phyloP scores from a whole-genome alignment of 2,329 filamentous ascomycete genomes.

The Ophiostoma montium region DNA sequence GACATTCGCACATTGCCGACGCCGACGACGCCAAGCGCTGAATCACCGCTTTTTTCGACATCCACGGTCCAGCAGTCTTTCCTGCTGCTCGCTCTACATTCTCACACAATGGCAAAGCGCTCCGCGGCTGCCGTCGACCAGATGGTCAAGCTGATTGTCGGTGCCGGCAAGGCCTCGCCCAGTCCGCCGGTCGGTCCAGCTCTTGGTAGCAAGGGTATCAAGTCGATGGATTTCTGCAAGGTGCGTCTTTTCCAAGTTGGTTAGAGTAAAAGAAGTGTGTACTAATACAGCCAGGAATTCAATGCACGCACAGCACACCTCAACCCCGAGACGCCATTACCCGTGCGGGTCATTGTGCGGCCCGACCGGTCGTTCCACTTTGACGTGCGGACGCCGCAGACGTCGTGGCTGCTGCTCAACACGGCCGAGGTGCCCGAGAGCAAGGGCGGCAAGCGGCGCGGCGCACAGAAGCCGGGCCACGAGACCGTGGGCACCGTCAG shows the following conservation, averaged over 20 bases:
- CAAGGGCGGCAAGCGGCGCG: slow-evolving; percentile 67
- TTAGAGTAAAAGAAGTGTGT: too few relatives aligned
- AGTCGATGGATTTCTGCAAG: slow-evolving; percentile 99
- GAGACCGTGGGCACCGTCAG: slow-evolving; percentile 75
- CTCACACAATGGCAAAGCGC: slow-evolving; percentile 36
- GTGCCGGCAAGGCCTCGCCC: slow-evolving; percentile 85
- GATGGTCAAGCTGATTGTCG: slow-evolving; percentile 94
- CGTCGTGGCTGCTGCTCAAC: slow-evolving; percentile 74
- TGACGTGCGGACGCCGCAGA: slow-evolving; percentile 87
- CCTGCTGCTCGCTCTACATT: not conserved
- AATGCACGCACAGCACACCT: slow-evolving; percentile 88
- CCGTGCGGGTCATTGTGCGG: slow-evolving; percentile 79
- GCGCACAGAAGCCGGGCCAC: slow-evolving; percentile 58
- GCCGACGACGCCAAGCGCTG: not conserved
- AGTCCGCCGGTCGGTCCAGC: slow-evolving; percentile 94
- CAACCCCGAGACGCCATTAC: slow-evolving; percentile 68
- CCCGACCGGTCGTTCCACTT: slow-evolving; percentile 89
- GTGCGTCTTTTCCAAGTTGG: slow-evolving; percentile 27
- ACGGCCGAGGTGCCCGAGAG: slow-evolving; percentile 59
- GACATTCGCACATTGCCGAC: not conserved
- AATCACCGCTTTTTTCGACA: not conserved
- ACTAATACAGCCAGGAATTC: slow-evolving; percentile 56
- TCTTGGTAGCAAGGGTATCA: slow-evolving; percentile 92
- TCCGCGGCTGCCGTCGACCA: slow-evolving; percentile 36
- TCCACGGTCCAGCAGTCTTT: not conserved